A percentile compares a stretch with the other conserved stretches of the same genome.
phyloP scores from a whole-genome alignment of 768 basidiomycete genomes.

The Gelatoporia subvermispora region DNA sequence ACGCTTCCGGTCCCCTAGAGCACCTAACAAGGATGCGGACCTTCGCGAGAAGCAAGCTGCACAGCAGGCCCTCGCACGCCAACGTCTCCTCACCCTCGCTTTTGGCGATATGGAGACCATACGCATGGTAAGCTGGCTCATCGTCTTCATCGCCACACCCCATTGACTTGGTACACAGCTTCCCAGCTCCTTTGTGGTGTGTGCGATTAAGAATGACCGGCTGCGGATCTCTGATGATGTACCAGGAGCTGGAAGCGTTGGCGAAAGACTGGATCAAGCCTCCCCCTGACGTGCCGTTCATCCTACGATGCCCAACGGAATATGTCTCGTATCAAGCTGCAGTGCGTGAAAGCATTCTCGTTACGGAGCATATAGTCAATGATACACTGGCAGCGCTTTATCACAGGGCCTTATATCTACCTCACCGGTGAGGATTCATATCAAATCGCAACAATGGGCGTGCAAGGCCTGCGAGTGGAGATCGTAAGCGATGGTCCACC shows the following conservation, averaged over 20 bases:
- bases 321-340: conserved; percentile 82
- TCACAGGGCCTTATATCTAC: conserved; percentile 81
- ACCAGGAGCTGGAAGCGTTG: conserved; percentile 75
- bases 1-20: conserved; percentile 58
- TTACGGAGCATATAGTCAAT: conserved; percentile 11
- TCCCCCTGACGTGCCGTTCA: conserved; percentile 72
- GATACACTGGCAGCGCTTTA: conserved; percentile 51
- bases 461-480: conserved; percentile 79
- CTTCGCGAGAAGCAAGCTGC: conserved; percentile 42
- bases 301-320: conserved; percentile 80
- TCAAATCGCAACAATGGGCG: conserved; percentile 82
- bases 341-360: conserved; percentile 38
- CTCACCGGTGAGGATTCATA: conserved; percentile 85
- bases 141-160: neutral
- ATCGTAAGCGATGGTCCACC: conserved; percentile 84
- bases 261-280: conserved; percentile 86
- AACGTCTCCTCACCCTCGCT: conserved; percentile 74
- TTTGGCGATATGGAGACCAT: conserved; percentile 87
- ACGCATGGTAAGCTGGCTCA: conserved; percentile 46
- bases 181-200: conserved; percentile 60
- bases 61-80: conserved; percentile 67
- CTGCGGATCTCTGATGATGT: neutral
- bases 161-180: conserved; percentile 39
- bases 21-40: conserved; percentile 60
- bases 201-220: conserved; percentile 17